Conservation (phyloP, 2,329 filamentous ascomycete genomes). For the Pestalotiopsis sp. region DNA sequence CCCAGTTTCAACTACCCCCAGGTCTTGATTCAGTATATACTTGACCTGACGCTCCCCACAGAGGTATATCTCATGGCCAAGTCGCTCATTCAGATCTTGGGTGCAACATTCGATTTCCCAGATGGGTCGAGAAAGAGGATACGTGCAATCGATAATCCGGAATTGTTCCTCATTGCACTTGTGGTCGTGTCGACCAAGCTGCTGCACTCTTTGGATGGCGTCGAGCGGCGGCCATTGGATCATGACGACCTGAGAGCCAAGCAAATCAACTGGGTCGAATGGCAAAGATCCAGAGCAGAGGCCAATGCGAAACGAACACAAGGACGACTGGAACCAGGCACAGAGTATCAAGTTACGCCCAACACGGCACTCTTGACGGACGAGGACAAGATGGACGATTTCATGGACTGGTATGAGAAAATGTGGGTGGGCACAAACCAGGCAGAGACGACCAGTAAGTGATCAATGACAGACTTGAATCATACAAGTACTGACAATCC, state of each 20-base stretch:
- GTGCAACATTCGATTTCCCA: slow-evolving; percentile 61
- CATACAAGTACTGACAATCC: no score
- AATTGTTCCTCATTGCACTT: slow-evolving; percentile 71
- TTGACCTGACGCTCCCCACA: slow-evolving; percentile 73
- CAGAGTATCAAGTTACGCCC: slow-evolving; percentile 31
- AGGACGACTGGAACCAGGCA: slow-evolving; percentile 24
- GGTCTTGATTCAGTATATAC: slow-evolving; percentile 70
- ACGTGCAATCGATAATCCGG: slow-evolving; percentile 66
- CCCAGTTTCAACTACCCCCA: slow-evolving; percentile 73
- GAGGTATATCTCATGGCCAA: slow-evolving; percentile 66
- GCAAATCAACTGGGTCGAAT: slow-evolving; percentile 73
- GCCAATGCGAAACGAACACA: slow-evolving; percentile 19
- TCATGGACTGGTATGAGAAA: slow-evolving; percentile 78
- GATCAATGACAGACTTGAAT: not conserved
- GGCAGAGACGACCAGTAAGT: slow-evolving; percentile 38
- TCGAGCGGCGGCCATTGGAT: slow-evolving; percentile 51
- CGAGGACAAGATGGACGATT: slow-evolving; percentile 67
- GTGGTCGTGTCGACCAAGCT: slow-evolving; percentile 79
- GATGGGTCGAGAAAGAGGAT: slow-evolving; percentile 42
- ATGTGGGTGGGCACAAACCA: slow-evolving; percentile 56
- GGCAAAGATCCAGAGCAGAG: slow-evolving; percentile 57
- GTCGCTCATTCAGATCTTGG: slow-evolving; percentile 53
- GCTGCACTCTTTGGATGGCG: slow-evolving; percentile 72
- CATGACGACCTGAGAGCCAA: slow-evolving; percentile 59
- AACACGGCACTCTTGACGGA: slow-evolving; percentile 49